A percentile compares a stretch with the other conserved stretches of the same genome.
Conservation (phyloP, 106 monocot genomes). For the Dioscorea alata region DNA sequence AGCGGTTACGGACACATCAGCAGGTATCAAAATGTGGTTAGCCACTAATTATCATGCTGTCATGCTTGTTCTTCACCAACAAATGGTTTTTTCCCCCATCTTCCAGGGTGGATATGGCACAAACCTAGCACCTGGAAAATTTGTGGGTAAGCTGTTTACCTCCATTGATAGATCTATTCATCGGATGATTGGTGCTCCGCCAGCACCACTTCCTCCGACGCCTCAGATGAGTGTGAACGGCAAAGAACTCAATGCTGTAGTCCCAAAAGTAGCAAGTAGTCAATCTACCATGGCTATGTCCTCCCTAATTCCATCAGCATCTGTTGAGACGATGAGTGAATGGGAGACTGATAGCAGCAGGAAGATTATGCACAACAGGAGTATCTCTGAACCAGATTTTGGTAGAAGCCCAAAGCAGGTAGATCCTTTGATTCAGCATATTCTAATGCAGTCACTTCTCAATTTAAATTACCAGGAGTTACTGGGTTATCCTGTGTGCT, state of each 20-base stretch:
- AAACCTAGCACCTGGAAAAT: slow-evolving; percentile 74
- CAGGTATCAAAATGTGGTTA: slow-evolving; percentile 45
- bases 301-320: slow-evolving; percentile 72
- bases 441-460: not conserved
- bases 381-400: slow-evolving; percentile 93
- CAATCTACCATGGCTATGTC: slow-evolving; percentile 75
- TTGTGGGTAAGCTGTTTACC: slow-evolving; percentile 84
- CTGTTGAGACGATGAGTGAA: slow-evolving; percentile 72
- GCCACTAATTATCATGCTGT: no score
- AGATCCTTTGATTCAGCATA: not conserved
- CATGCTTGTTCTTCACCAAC: no score
- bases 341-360: slow-evolving; percentile 35
- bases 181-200: slow-evolving; percentile 87
- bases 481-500: not conserved
- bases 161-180: slow-evolving; percentile 81
- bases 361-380: slow-evolving; percentile 59
- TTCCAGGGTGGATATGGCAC: slow-evolving; percentile 78
- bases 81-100: not conserved
- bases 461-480: not conserved
- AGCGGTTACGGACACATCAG: slow-evolving; percentile 75
- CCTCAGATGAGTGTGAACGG: slow-evolving; percentile 29
- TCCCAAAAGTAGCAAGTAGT: slow-evolving; percentile 51
- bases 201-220: slow-evolving; percentile 59
- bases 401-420: slow-evolving; percentile 75
- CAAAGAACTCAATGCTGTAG: slow-evolving; percentile 23